A percentile compares a stretch with the other conserved stretches of the same genome.
phyloP scores from a whole-genome alignment of 2,329 filamentous ascomycete species.

The Phyllosticta citrichinensis region DNA sequence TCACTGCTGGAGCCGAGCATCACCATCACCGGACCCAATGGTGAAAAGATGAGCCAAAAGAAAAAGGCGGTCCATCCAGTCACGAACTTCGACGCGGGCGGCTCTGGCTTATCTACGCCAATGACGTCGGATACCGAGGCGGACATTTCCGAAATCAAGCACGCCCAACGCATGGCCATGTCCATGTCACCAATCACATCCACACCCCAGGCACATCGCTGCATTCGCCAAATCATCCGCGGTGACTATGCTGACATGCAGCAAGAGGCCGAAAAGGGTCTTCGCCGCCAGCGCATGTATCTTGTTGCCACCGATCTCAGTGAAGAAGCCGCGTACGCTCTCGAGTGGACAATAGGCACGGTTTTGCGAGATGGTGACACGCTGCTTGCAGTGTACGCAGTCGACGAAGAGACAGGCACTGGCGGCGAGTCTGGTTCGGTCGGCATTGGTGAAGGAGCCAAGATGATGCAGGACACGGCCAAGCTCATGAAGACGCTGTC shows the following conservation, averaged over 20 bases:
- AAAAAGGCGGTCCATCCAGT: slow-evolving; percentile 64
- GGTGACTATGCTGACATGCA: slow-evolving; percentile 74
- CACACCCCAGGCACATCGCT: slow-evolving; percentile 65
- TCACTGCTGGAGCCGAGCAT: slow-evolving; percentile 60
- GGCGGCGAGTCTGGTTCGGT: slow-evolving; percentile 40
- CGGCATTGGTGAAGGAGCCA: slow-evolving; percentile 60
- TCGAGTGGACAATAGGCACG: slow-evolving; percentile 96
- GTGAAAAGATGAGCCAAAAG: slow-evolving; percentile 43
- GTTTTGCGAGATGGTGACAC: slow-evolving; percentile 92
- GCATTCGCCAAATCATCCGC: slow-evolving; percentile 80
- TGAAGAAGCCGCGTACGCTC: slow-evolving; percentile 84
- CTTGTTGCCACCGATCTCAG: slow-evolving; percentile 93
- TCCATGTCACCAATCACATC: slow-evolving; percentile 71
- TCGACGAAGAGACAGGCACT: slow-evolving; percentile 65
- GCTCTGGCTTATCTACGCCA: slow-evolving; percentile 48
- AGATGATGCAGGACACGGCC: slow-evolving; percentile 65
- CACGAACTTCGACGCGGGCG: slow-evolving; percentile 70
- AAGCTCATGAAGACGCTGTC: slow-evolving; percentile 58
- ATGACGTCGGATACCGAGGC: slow-evolving; percentile 80
- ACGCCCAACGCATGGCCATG: slow-evolving; percentile 75
- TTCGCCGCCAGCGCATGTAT: slow-evolving; percentile 75
- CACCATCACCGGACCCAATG: slow-evolving; percentile 52
- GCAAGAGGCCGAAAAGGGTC: slow-evolving; percentile 66
- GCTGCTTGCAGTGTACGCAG: slow-evolving; percentile 82
- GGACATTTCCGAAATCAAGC: slow-evolving; percentile 73